Conservation (phyloP, 2,329 filamentous ascomycete species). For the Penicillium glabrum region DNA sequence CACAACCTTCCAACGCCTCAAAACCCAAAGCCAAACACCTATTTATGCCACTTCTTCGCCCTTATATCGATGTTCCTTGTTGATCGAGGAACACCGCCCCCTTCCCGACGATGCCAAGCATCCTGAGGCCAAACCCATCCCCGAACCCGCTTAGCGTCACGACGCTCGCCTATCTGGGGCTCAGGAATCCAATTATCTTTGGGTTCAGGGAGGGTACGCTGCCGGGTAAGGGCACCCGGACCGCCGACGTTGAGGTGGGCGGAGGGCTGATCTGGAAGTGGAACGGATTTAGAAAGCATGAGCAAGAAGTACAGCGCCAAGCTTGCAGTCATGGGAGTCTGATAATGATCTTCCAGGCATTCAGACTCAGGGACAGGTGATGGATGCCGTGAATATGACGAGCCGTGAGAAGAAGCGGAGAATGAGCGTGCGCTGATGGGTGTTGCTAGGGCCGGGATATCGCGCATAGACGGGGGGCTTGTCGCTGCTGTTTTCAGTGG, state of each 20-base stretch:
- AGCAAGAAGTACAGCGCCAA: constrained; percentile 65
- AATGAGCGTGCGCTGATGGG: constrained; percentile 32
- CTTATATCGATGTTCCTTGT: constrained; percentile 24
- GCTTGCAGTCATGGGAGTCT: constrained; percentile 53
- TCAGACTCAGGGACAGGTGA: constrained; percentile 2
- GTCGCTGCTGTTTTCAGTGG: constrained; percentile 48
- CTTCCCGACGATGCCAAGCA: constrained; percentile 58
- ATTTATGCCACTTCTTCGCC: constrained; percentile 41
- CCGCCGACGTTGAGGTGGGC: constrained; percentile 63
- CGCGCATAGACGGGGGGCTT: constrained; percentile 4
- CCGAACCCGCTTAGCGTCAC: constrained; percentile 59
- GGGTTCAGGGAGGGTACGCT: constrained; percentile 52
- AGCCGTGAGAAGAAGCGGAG: constrained; percentile 23
- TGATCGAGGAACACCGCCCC: constrained; percentile 34
- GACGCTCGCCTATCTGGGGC: constrained; percentile 58
- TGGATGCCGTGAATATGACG: constrained; percentile 15
- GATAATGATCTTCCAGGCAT: constrained; percentile 20
- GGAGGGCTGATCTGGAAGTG: constrained; percentile 56
- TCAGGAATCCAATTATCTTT: constrained; percentile 65
- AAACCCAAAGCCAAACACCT: constrained; percentile 1
- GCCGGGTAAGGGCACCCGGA: constrained; percentile 57
- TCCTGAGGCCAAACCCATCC: constrained; percentile 65
- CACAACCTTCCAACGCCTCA: not conserved
- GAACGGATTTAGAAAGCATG: constrained; percentile 63
- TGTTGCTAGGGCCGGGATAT: constrained; percentile 26